Evolutionary conservation across 192 early-diverging fungal species (phyloP).

Genomic region (Coemansia sp.): DNA sequence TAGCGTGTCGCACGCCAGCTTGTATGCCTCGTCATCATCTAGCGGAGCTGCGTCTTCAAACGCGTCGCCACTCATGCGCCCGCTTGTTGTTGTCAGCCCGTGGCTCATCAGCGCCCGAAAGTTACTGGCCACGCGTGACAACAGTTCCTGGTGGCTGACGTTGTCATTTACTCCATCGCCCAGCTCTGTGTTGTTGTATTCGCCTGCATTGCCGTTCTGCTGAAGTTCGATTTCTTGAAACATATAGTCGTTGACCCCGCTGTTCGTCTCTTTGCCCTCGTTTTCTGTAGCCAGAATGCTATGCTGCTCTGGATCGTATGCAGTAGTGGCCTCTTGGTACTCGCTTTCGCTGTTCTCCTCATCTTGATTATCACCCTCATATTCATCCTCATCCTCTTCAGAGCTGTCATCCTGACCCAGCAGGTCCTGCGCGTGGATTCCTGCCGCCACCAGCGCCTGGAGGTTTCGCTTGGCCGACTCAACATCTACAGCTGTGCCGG

Average conservation of each 20-base stretch:
- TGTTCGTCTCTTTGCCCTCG: not conserved
- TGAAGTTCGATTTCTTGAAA: not conserved
- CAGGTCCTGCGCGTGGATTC: slow-evolving; percentile 44
- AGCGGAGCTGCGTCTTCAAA: slow-evolving; percentile 13
- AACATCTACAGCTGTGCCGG: slow-evolving; percentile 21
- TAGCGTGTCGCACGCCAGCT: slow-evolving; percentile 49
- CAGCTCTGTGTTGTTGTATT: not conserved
- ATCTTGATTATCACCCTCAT: slow-evolving; percentile 16
- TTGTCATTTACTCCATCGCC: not conserved
- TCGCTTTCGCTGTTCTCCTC: not conserved
- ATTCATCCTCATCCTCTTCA: slow-evolving; percentile 17
- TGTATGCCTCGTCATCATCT: slow-evolving; percentile 41
- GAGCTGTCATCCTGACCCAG: slow-evolving; percentile 21
- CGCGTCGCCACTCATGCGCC: slow-evolving; percentile 11
- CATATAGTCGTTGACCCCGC: not conserved
- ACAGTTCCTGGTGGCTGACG: slow-evolving; percentile 27
- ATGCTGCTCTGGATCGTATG: not conserved
- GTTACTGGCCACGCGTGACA: slow-evolving; percentile 47
- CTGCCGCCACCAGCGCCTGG: slow-evolving; percentile 48
- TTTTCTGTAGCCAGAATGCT: slow-evolving; percentile 1
- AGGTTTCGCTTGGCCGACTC: slow-evolving; percentile 51
- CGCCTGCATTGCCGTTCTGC: not conserved
- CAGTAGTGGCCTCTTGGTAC: not conserved
- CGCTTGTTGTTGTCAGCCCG: slow-evolving; percentile 23
- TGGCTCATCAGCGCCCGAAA: slow-evolving; percentile 46